Evolutionary conservation across 768 basidiomycete genomes (phyloP), one percentile per base, ranked within the genome.

Genomic region (Mycena kentingensis): DNA sequence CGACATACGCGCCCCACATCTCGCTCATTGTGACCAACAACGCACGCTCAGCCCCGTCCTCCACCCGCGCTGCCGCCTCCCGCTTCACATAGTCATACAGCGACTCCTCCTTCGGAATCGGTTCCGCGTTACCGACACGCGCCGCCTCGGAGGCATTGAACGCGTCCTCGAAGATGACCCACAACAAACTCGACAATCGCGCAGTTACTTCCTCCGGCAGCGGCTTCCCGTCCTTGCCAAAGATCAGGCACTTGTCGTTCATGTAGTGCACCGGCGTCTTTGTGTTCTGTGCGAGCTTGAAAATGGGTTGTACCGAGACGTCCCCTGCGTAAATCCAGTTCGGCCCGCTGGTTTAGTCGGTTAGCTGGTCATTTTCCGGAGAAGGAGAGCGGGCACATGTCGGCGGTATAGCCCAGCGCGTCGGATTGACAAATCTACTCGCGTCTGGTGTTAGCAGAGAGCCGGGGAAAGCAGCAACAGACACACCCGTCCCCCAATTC

Each of bases 1-100:
- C 60, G 22, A 61, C 56, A 37, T 61, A 61, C 4, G 60, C 60
- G 4, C 60, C 60, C 46, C 50, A 61, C 56, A 61, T 55, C 43
- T 61, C 60, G 45, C 60, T 61, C 60, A 61, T 61, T 42, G 57
- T 55, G 27, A 35, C 41, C 7, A 61, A 46, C 16, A 51, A 48
- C 6, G 54, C 48, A 39, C 49, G 53, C 49, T 61, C 60, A n/a
- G 52, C 51, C 13, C 38, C 37, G 36, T 61, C 53, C 44, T 34
- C 42, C 2, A 61, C 29, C 12, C 57, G 53, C 44, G 19, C 43
- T 2, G 41, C 42, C 37, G 55, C 51, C 46, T 52, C 56, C 16
- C 56, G 50, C 42, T 50, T 54, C 26, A 61, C 51, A 39, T 52
- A 58, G 41, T 61, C 60, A 27, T 58, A 53, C 18, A 61, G 46